Percentiles rank a stretch among this genome's conserved stretches.
These are phyloP conservation scores for Crassisporium funariophilum DNA, from an alignment of 768 basidiomycete species.

Conservation along the genomic window DNA sequence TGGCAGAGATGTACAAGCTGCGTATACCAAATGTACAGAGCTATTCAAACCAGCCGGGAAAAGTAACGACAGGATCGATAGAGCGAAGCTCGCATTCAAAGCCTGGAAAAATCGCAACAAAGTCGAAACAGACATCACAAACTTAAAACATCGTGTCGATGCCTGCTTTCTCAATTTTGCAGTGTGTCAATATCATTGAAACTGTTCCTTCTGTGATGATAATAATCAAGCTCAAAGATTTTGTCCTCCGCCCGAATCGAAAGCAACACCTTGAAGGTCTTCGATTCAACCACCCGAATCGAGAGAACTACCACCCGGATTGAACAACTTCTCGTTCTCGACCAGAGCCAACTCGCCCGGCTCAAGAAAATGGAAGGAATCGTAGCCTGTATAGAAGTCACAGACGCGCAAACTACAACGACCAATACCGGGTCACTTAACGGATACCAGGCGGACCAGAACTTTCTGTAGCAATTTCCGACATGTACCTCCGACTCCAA, in stretches of 20 bases:
- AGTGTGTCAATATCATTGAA: neutral
- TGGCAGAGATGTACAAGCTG: slow-evolving; percentile 10
- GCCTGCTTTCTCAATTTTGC: slow-evolving; percentile 11
- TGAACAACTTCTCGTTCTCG: neutral
- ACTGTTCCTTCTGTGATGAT: neutral
- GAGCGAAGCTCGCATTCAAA: slow-evolving; percentile 3
- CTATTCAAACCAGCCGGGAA: neutral
- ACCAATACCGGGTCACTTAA: too few relatives aligned
- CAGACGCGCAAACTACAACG: too few relatives aligned
- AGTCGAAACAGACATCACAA: slow-evolving; percentile 8
- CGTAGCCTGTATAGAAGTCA: neutral
- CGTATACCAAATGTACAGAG: slow-evolving; percentile 3
- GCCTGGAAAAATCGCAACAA: slow-evolving; percentile 7
- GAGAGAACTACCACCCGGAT: neutral
- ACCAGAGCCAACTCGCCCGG: neutral
- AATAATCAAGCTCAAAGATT: slow-evolving; percentile 2
- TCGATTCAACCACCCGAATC: neutral
- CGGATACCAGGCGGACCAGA: too few relatives aligned
- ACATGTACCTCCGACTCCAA: slow-evolving; percentile 11
- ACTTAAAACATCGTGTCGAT: slow-evolving; percentile 10
- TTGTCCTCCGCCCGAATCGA: neutral
- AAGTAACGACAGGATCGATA: neutral
- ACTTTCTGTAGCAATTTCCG: slow-evolving; percentile 12
- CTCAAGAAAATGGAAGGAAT: neutral
- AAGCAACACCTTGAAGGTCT: neutral